Conservation (phyloP, 1,139 yeast species). For the Candida tetrigidarum region DNA sequence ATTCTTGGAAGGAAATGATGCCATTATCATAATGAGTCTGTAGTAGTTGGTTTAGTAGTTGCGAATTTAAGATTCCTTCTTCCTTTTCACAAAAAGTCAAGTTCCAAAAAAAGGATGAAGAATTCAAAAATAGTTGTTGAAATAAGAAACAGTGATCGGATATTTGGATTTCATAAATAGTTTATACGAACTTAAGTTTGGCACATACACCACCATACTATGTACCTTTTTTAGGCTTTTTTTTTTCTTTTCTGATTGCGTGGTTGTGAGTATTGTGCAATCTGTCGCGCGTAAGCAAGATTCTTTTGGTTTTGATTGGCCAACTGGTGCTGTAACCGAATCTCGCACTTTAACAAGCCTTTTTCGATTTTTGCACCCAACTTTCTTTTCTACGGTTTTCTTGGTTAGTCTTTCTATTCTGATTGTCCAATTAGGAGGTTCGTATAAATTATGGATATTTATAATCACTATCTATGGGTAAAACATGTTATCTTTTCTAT, state of each 20-base stretch:
- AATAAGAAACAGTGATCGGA: background rate
- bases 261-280: background rate
- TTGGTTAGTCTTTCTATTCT: background rate
- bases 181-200: background rate
- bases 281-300: constrained; percentile 6
- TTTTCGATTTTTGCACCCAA: constrained; percentile 8
- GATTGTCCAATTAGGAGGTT: background rate
- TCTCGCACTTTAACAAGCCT: constrained; percentile 4
- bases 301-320: constrained; percentile 9
- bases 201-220: background rate
- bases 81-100: no score
- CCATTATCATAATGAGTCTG: constrained; percentile 21
- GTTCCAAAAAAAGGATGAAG: background rate
- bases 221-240: no score
- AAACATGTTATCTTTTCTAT: no score
- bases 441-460: background rate
- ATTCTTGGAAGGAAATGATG: constrained; percentile 24
- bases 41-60: no score
- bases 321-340: background rate
- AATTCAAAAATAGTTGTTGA: background rate
- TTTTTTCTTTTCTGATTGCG: background rate
- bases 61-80: no score
- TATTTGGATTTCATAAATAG: background rate
- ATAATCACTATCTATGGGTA: no score
- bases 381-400: background rate